These are phyloP conservation scores for Phytophthora pseudosyringae DNA, from an alignment of 352 stramenopile species.

Conservation along the genomic window DNA sequence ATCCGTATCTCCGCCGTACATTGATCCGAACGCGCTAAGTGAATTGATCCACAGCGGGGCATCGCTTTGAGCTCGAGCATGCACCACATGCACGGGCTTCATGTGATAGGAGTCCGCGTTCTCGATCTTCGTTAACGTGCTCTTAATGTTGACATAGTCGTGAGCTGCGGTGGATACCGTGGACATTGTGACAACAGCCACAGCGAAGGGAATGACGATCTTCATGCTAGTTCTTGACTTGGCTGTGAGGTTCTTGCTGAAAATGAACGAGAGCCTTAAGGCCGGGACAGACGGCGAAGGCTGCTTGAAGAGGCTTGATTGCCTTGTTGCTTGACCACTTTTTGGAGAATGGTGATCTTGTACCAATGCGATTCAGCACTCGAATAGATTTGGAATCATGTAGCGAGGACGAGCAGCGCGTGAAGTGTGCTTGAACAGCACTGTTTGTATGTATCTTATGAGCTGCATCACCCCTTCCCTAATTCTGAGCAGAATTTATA, in stretches of 20 bases:
- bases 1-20: constrained; percentile 14
- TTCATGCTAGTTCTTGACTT: constrained; percentile 22
- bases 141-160: not conserved
- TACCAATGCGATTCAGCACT: not conserved
- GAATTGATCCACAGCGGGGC: constrained; percentile 37
- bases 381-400: not conserved
- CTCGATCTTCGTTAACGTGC: constrained; percentile 6
- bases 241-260: not conserved
- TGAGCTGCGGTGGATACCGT: constrained; percentile 4
- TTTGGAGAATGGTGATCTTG: not conserved
- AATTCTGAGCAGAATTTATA: no score
- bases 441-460: no score
- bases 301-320: not conserved
- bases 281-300: not conserved
- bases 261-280: no score
- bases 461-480: no score
- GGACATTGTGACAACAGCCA: constrained; percentile 9
- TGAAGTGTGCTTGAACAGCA: no score
- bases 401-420: not conserved
- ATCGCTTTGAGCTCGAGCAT: constrained; percentile 58
- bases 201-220: constrained; percentile 16
- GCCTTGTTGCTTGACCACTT: constrained; percentile 5
- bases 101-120: constrained; percentile 38
- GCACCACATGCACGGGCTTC: constrained; percentile 42
- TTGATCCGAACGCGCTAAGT: constrained; percentile 30